phyloP scores from a whole-genome alignment of 768 basidiomycete genomes.

The Trametes coccinea region DNA sequence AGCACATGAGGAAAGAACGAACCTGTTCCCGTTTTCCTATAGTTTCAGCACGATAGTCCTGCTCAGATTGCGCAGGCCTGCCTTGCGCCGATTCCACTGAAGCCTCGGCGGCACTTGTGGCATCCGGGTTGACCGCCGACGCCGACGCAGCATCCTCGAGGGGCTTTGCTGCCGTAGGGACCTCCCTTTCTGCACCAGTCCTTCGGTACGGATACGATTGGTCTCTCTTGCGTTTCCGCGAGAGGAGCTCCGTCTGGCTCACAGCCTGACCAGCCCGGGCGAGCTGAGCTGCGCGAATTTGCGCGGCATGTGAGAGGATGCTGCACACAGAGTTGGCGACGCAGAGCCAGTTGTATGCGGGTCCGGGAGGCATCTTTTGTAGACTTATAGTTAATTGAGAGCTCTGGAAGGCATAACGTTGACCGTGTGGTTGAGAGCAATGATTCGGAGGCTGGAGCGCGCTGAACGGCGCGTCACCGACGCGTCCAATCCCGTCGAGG shows the following conservation, averaged over 20 bases:
- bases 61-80: too few species aligned
- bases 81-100: too few species aligned
- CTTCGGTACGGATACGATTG: slow-evolving; percentile 1
- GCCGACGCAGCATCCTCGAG: too few species aligned
- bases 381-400: not conserved
- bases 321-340: slow-evolving; percentile 61
- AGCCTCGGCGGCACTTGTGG: too few species aligned
- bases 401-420: not conserved
- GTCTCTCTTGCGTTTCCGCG: slow-evolving; percentile 7
- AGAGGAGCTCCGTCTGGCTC: slow-evolving; percentile 28
- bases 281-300: slow-evolving; percentile 48
- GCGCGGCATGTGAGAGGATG: slow-evolving; percentile 63
- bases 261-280: not conserved
- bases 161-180: not conserved
- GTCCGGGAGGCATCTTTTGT: slow-evolving; percentile 57
- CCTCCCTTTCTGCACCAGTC: too few species aligned
- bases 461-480: not conserved
- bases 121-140: too few species aligned
- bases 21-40: too few species aligned
- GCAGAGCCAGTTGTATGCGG: slow-evolving; percentile 71
- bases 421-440: not conserved
- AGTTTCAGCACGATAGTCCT: too few species aligned
- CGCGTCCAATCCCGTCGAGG: not conserved
- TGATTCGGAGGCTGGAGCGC: too few species aligned
- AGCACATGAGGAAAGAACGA: too few species aligned